Conservation (phyloP, 176 grass and related monocot genomes). For the Eragrostis nindensis region DNA sequence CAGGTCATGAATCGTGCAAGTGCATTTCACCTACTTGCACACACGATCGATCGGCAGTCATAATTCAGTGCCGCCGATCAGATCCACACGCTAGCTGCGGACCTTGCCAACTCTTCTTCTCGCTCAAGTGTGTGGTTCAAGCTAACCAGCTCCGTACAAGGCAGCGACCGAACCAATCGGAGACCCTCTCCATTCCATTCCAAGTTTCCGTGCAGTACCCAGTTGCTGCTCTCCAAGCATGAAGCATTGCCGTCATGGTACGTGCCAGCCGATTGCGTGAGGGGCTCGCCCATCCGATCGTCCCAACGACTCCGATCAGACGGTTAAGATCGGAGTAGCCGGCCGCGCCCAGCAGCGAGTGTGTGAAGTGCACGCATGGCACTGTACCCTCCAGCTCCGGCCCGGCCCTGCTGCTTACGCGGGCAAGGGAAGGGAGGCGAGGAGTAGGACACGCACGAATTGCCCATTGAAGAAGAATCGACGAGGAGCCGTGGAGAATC, state of each 20-base stretch:
- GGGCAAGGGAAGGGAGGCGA: too few species aligned
- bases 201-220: not conserved
- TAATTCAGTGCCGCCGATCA: not conserved
- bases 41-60: not conserved
- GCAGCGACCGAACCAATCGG: slow-evolving; percentile 7
- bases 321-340: too few species aligned
- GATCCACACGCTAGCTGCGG: slow-evolving; percentile 8
- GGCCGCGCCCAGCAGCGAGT: too few species aligned
- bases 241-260: not conserved
- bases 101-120: slow-evolving; percentile 6
- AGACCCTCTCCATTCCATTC: not conserved
- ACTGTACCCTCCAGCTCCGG: not conserved
- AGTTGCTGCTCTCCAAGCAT: not conserved
- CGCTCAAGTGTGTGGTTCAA: slow-evolving; percentile 20
- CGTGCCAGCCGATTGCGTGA: not conserved
- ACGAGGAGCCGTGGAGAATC: slow-evolving; percentile 15
- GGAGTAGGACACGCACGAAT: too few species aligned
- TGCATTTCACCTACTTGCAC: not conserved
- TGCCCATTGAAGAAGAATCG: not conserved
- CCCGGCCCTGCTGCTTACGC: not conserved
- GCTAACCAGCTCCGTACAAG: not conserved
- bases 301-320: not conserved
- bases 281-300: not conserved
- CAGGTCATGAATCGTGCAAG: not conserved
- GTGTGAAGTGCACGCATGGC: slow-evolving; percentile 3